Evolutionary conservation across 169 alveolate genomes (phyloP), one percentile per base, ranked within the genome.

Genomic region (Eimeria mitis): DNA sequence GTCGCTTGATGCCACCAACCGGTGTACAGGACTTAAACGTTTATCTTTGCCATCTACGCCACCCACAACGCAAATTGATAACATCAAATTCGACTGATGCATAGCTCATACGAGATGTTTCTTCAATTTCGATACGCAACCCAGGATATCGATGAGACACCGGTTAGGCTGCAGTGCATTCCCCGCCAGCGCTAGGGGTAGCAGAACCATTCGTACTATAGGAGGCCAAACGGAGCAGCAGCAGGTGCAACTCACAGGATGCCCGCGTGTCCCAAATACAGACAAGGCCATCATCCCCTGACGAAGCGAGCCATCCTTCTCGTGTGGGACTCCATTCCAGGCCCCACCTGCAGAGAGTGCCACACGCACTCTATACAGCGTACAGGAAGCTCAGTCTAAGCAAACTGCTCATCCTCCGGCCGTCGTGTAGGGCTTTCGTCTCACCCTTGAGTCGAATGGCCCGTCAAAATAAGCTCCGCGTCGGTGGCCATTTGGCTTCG

Each of bases 271-370:
- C 96, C 95, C 97, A 87, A 59, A 95, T 88, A 44, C 97, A 92
- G 34, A 83, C 94, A 56, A 85, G 73, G 76, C 95, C 95, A 81
- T 96, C 97, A 79, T 95, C 97, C 23, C 96, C 91, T 28, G 94
- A 95, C 37, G 97, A 96, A 59, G 97, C 97, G 28, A 95, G 73
- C 89, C 85, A 75, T 11, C 94, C 95, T 52, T 78, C 94, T 47
- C 68, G 28, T 42, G 89, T 83, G 7, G 95, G 89, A 31, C 88
- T 88, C 97, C 97, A 95, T 37, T 89, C 94, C 44, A 95, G 70
- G 31, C 97, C 97, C 97, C 97, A 95, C 65, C 97, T 95, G 89
- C 85, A 42, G 49, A 40, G 61, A 61, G 63, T 25, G n/a, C 99
- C 99, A 98, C 83, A 78, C 31, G 75, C 47, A 56, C 59, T 52